Evolutionary conservation across 163 green algal genomes (phyloP), one percentile per base, ranked within the genome.

Genomic region (Prototheca stagnorum): DNA sequence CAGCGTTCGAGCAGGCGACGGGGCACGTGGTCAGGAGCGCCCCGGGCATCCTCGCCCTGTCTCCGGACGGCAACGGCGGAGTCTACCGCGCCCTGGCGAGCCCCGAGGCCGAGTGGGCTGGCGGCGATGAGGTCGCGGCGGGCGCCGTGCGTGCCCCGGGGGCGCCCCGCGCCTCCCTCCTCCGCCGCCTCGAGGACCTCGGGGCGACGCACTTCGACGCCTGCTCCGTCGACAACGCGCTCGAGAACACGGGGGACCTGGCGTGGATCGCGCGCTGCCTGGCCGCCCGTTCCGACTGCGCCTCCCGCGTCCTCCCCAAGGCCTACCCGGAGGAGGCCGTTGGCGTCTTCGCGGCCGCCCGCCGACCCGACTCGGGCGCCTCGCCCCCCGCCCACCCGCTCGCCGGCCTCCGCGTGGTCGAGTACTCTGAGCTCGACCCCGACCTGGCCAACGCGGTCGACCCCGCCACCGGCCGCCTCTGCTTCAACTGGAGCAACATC

Each of bases 21-120:
- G 86, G 84, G 14, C 64, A 73, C 23, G 40, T 95, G 31, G 86
- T 97, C 53, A 37, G 94, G 61, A 65, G 79, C 36, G 59, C 51
- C 3, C 21, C 44, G 3, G 37, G 23, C 46, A 43, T 28, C 17
- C 22, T 93, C 21, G 81, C 89, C 16, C 77, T 72, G 47, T 63
- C 83, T 0, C 88, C 89, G 15, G 79, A 96, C 55, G 89, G 89
- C 61, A 98, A 97, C 61, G 89, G 89, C 26, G 84, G 88, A 11
- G 54, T 98, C 28, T 98, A 93, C 72, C 39, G 64, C 19, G 78
- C 86, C 0, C 69, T 98, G 16, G n/a, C n/a, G n/a, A n/a, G n/a
- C n/a, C n/a, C n/a, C n/a, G n/a, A n/a, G n/a, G n/a, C n/a, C n/a
- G n/a, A n/a, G n/a, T n/a, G n/a, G n/a, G n/a, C n/a, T n/a, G n/a